Evolutionary conservation across 2,329 filamentous ascomycete species (phyloP).

Genomic region (Penicillium nordicum): DNA sequence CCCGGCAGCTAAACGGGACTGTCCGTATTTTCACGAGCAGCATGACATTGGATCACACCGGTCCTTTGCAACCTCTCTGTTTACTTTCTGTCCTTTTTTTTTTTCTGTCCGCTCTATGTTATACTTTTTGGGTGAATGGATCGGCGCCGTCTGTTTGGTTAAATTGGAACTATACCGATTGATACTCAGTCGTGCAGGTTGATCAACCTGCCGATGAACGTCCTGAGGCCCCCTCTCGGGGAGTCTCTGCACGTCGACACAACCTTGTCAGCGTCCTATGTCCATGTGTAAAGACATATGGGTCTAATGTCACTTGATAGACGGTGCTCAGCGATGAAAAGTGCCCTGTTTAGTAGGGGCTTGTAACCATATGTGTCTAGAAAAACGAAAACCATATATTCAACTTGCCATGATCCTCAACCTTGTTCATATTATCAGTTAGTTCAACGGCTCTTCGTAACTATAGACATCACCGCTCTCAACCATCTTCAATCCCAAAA

Average conservation of each 20-base stretch:
- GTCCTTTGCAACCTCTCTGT: constrained; percentile 16
- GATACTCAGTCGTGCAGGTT: constrained; percentile 3
- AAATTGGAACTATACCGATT: not conserved
- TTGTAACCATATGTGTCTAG: constrained; percentile 38
- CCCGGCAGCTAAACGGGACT: constrained; percentile 41
- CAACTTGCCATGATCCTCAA: constrained; percentile 12
- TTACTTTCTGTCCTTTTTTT: constrained; percentile 25
- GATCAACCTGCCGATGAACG: not conserved
- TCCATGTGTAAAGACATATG: constrained; percentile 11
- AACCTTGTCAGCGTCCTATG: not conserved
- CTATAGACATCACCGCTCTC: not conserved
- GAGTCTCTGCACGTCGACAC: not conserved
- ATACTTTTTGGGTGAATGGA: constrained; percentile 28
- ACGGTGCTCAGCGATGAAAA: constrained; percentile 27
- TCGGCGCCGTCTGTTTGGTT: constrained; percentile 17
- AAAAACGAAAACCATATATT: constrained; percentile 26
- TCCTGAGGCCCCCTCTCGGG: not conserved
- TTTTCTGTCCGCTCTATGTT: constrained; percentile 19
- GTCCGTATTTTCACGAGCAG: constrained; percentile 31
- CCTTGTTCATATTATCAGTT: not conserved
- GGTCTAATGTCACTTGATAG: not conserved
- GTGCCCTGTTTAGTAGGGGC: constrained; percentile 23
- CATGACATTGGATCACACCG: constrained; percentile 27
- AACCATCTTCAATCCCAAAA: not conserved
- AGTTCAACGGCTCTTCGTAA: not conserved